Evolutionary conservation across 768 basidiomycete species (phyloP).

Genomic region (Ephemerocybe angulata): DNA sequence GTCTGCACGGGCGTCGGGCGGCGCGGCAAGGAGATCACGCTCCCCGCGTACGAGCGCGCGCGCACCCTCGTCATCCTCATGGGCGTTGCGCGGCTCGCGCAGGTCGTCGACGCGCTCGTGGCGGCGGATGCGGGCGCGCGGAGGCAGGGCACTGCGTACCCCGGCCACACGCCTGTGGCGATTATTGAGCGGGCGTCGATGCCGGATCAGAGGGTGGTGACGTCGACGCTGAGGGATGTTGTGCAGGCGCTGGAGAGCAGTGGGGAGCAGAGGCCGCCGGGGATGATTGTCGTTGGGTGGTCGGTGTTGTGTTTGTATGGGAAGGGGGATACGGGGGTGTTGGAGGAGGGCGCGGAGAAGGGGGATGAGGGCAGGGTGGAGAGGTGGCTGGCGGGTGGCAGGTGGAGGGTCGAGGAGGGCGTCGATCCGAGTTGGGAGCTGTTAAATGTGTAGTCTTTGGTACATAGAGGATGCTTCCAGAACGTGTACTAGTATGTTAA

Average conservation of each 20-base stretch:
- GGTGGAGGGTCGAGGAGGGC: constrained; percentile 68
- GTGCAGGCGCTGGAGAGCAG: constrained; percentile 64
- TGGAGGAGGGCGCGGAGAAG: constrained; percentile 50
- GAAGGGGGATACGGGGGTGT: constrained; percentile 62
- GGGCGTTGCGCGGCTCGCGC: constrained; percentile 85
- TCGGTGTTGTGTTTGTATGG: constrained; percentile 74
- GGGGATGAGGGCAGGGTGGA: constrained; percentile 46
- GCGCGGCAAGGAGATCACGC: constrained; percentile 70
- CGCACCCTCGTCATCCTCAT: constrained; percentile 86
- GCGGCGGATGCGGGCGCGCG: constrained; percentile 11
- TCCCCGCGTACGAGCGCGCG: constrained; percentile 85
- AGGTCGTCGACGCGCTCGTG: constrained; percentile 64
- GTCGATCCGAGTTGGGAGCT: constrained; percentile 41
- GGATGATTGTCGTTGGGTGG: constrained; percentile 97
- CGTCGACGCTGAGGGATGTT: constrained; percentile 72
- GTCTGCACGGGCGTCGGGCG: constrained; percentile 95
- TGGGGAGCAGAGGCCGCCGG: constrained; percentile 90
- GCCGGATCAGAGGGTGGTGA: constrained; percentile 84
- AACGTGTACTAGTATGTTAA: no score
- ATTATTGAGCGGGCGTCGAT: constrained; percentile 94
- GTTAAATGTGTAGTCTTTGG: constrained; percentile 12
- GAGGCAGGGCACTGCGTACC: constrained; percentile 56
- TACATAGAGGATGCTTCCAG: no score
- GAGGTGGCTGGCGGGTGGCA: constrained; percentile 57
- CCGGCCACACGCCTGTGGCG: constrained; percentile 76